Evolutionary conservation across 345 rosid genomes (phyloP).

Genomic region (Toxicodendron radicans): DNA sequence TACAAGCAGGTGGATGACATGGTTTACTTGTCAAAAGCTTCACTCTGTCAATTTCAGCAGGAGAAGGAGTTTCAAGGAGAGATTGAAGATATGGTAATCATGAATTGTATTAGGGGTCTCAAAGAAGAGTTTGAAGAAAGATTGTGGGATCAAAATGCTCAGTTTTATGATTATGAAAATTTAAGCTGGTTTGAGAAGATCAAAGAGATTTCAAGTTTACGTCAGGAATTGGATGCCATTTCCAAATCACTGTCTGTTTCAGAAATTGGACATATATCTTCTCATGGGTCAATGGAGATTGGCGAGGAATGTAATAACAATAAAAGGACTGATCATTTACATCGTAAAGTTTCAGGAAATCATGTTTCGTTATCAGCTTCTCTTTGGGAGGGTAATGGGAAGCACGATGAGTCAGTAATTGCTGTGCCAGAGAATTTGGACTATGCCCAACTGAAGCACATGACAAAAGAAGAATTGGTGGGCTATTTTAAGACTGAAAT

Average conservation of each 20-base stretch:
- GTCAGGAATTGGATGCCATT: slow-evolving; percentile 65
- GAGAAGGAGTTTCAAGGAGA: slow-evolving; percentile 52
- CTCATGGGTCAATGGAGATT: slow-evolving; percentile 53
- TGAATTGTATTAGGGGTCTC: slow-evolving; percentile 45
- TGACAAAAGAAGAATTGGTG: slow-evolving; percentile 46
- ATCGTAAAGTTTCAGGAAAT: slow-evolving; percentile 54
- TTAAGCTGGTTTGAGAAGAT: slow-evolving; percentile 40
- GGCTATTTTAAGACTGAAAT: slow-evolving; percentile 65
- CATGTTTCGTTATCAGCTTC: slow-evolving; percentile 42
- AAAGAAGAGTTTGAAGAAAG: slow-evolving; percentile 58
- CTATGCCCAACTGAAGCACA: slow-evolving; percentile 35
- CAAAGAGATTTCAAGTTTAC: slow-evolving; percentile 63
- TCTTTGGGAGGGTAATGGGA: slow-evolving; percentile 56
- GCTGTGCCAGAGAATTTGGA: slow-evolving; percentile 55
- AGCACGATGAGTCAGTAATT: slow-evolving; percentile 52
- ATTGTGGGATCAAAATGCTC: slow-evolving; percentile 42
- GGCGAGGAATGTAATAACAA: slow-evolving; percentile 37
- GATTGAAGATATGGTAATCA: slow-evolving; percentile 50
- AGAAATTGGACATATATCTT: slow-evolving; percentile 51
- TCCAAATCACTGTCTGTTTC: slow-evolving; percentile 45
- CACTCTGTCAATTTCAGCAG: slow-evolving; percentile 48
- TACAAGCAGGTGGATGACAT: slow-evolving; percentile 32
- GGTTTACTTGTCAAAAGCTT: slow-evolving; percentile 34
- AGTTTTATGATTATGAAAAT: slow-evolving; percentile 32
- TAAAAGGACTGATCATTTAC: slow-evolving; percentile 43